Evolutionary conservation across 495 filamentous ascomycete species (phyloP).

Genomic region (Tetracladium setigerum): DNA sequence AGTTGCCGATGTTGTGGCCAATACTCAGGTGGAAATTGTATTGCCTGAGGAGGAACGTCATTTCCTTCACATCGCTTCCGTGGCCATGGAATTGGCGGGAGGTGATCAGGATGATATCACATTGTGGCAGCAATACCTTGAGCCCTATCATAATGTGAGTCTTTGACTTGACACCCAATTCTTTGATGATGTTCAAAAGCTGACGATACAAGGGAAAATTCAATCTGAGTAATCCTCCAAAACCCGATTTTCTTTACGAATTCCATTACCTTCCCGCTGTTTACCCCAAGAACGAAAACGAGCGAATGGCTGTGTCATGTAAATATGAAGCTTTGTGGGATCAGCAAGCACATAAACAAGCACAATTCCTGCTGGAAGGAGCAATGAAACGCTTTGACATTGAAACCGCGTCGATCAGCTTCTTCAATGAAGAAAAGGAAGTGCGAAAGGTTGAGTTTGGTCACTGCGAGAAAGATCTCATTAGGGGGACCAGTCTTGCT

Average conservation of each 20-base stretch:
- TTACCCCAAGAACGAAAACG: conserved; percentile 23
- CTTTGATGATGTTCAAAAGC: neutral
- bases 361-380: conserved; percentile 14
- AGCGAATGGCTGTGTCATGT: conserved; percentile 20
- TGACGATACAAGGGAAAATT: conserved; percentile 25
- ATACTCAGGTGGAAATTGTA: no score
- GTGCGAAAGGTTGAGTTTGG: conserved; percentile 28
- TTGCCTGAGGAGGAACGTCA: no score
- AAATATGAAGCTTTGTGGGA: conserved; percentile 19
- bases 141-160: no score
- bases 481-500: conserved; percentile 26
- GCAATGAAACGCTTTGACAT: conserved; percentile 26
- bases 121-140: no score
- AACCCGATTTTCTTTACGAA: conserved; percentile 21
- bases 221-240: conserved; percentile 31
- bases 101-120: no score
- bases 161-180: no score
- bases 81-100: no score
- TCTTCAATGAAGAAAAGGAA: conserved; percentile 27
- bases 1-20: no score
- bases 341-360: conserved; percentile 14
- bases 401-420: conserved; percentile 26
- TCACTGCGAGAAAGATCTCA: conserved; percentile 17
- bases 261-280: conserved; percentile 27
- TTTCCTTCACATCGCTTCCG: no score